phyloP scores from a whole-genome alignment of 768 basidiomycete species.

The Pleurotus citrinopileatus region DNA sequence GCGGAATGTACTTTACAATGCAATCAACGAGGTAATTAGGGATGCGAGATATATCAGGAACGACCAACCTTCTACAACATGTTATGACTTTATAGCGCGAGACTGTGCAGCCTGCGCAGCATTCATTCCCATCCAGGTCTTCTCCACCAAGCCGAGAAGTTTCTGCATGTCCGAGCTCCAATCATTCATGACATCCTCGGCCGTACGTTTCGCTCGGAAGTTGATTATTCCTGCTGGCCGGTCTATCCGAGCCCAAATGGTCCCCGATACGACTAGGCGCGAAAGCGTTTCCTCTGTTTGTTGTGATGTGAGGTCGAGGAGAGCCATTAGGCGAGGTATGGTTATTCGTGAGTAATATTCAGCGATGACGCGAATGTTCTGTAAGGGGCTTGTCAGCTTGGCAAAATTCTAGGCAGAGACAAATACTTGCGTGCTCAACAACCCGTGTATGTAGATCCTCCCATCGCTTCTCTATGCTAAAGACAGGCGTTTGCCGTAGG shows the following conservation, averaged over 20 bases:
- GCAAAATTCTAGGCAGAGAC: background rate
- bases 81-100: conserved; percentile 39
- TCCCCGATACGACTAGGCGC: conserved; percentile 86
- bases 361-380: conserved; percentile 96
- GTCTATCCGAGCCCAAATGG: conserved; percentile 92
- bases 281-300: conserved; percentile 89
- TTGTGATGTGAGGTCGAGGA: conserved; percentile 80
- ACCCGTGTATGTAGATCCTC: conserved; percentile 94
- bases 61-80: background rate
- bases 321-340: conserved; percentile 72
- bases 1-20: background rate
- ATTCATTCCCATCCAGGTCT: conserved; percentile 98
- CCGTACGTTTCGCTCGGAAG: conserved; percentile 78
- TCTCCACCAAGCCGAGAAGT: conserved; percentile 87
- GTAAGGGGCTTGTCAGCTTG: conserved; percentile 13
- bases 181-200: conserved; percentile 95
- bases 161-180: conserved; percentile 98
- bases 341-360: conserved; percentile 95
- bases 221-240: conserved; percentile 86
- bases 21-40: background rate
- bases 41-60: background rate
- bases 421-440: conserved; percentile 82
- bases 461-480: conserved; percentile 79
- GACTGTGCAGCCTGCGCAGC: conserved; percentile 85
- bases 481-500: conserved; percentile 78